Evolutionary conservation across 2,329 filamentous ascomycete genomes (phyloP).

Genomic region (Fusarium bulbicola): DNA sequence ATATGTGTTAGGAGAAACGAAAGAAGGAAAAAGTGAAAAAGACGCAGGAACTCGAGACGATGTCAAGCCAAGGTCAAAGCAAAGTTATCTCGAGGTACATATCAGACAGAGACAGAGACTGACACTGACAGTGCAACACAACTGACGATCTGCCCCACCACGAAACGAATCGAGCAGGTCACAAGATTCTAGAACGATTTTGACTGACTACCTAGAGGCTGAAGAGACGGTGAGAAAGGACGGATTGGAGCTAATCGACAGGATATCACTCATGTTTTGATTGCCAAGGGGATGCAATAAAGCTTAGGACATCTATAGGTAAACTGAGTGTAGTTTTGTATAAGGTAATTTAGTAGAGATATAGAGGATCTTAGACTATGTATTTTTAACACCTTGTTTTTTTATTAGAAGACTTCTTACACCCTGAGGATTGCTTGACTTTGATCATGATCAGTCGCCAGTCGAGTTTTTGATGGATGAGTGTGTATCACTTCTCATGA

Average conservation of each 20-base stretch:
- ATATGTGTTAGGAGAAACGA: neutral
- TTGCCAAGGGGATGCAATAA: too few species aligned
- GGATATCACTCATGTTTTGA: neutral
- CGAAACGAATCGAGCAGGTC: constrained; percentile 34
- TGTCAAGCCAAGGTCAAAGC: neutral
- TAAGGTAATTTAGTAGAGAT: too few species aligned
- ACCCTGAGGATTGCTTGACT: neutral
- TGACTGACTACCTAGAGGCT: neutral
- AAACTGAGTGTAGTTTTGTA: too few species aligned
- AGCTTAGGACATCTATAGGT: too few species aligned
- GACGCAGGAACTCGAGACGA: neutral
- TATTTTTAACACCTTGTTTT: too few species aligned
- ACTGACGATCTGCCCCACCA: constrained; percentile 33
- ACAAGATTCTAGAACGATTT: constrained; percentile 29
- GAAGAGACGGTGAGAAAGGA: constrained; percentile 27
- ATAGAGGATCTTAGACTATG: too few species aligned
- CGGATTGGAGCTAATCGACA: neutral
- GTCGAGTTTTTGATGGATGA: neutral
- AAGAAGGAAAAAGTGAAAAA: neutral
- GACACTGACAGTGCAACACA: constrained; percentile 30
- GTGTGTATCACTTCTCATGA: neutral
- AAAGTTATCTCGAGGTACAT: constrained; percentile 9
- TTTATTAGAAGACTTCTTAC: too few species aligned
- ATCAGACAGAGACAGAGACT: constrained; percentile 13
- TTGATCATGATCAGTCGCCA: neutral